Conservation (phyloP, 352 stramenopile genomes). For the Phytophthora niederhauseri region DNA sequence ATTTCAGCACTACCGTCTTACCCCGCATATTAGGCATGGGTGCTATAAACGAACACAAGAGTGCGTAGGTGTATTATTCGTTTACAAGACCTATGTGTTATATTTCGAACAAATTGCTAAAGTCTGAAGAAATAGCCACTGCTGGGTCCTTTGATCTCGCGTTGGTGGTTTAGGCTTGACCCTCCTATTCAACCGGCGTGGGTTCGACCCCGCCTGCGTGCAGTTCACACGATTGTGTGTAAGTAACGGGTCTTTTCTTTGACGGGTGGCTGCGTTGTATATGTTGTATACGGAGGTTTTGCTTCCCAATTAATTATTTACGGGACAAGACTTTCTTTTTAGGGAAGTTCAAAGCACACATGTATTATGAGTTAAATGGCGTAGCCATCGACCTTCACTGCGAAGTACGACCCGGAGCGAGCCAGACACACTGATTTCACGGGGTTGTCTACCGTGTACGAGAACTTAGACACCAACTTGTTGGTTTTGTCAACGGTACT, state of each 20-base stretch:
- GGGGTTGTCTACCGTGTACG: slow-evolving; percentile 12
- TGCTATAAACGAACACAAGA: neutral
- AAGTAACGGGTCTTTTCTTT: neutral
- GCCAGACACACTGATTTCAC: slow-evolving; percentile 5
- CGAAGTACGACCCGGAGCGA: slow-evolving; percentile 8
- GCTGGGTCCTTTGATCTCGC: neutral
- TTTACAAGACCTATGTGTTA: neutral
- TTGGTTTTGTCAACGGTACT: slow-evolving; percentile 15
- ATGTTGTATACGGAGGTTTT: slow-evolving; percentile 25
- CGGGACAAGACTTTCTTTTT: neutral
- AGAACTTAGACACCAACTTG: slow-evolving; percentile 10
- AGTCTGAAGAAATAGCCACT: neutral
- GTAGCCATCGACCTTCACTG: slow-evolving; percentile 21
- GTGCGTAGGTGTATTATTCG: neutral
- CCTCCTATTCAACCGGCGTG: neutral
- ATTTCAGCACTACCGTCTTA: neutral
- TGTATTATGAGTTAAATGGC: slow-evolving; percentile 10
- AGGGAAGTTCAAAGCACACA: neutral
- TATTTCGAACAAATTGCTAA: neutral
- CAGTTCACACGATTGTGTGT: neutral
- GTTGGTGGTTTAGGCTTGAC: neutral
- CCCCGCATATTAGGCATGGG: neutral
- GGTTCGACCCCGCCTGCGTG: neutral
- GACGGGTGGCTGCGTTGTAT: slow-evolving; percentile 11
- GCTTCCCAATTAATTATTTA: neutral